phyloP scores from a whole-genome alignment of 2,329 filamentous ascomycete species.

The Fusarium sarcochroum region DNA sequence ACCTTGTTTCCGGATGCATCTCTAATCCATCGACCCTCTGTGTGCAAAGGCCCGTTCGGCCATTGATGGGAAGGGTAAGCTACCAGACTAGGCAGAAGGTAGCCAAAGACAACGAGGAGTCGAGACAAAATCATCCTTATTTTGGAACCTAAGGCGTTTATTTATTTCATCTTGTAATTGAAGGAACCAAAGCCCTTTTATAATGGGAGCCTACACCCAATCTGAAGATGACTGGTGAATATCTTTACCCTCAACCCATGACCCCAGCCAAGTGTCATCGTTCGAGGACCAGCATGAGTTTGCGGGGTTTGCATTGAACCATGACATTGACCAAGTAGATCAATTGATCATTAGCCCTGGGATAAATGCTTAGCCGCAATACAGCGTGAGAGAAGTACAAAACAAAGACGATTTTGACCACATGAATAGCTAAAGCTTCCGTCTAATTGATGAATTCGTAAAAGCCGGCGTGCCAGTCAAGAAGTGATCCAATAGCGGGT shows the following conservation, averaged over 20 bases:
- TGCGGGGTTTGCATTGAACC: not conserved
- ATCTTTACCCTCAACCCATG: no score
- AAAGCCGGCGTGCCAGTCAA: no score
- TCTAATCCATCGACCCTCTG: slow-evolving; percentile 58
- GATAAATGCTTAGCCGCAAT: not conserved
- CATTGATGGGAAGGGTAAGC: not conserved
- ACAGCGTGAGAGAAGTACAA: no score
- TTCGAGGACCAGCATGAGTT: not conserved
- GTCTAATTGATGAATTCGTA: no score
- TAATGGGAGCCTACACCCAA: not conserved
- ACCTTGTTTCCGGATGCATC: slow-evolving; percentile 59
- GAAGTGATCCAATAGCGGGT: no score
- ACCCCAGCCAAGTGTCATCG: not conserved
- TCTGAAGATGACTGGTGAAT: not conserved
- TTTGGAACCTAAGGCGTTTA: not conserved
- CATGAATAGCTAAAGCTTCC: no score
- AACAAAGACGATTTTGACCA: accelerated
- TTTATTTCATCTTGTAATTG: no score
- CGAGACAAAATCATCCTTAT: not conserved
- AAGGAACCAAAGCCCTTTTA: not conserved
- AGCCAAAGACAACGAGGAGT: not conserved
- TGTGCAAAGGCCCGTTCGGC: slow-evolving; percentile 55
- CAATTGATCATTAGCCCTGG: not conserved
- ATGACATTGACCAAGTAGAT: not conserved
- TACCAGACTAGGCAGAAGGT: not conserved